Percentiles rank a stretch among this genome's conserved stretches.
These are phyloP conservation scores for Paecilomyces variotii DNA, from an alignment of 2,329 filamentous ascomycete genomes.

Conservation along the genomic window DNA sequence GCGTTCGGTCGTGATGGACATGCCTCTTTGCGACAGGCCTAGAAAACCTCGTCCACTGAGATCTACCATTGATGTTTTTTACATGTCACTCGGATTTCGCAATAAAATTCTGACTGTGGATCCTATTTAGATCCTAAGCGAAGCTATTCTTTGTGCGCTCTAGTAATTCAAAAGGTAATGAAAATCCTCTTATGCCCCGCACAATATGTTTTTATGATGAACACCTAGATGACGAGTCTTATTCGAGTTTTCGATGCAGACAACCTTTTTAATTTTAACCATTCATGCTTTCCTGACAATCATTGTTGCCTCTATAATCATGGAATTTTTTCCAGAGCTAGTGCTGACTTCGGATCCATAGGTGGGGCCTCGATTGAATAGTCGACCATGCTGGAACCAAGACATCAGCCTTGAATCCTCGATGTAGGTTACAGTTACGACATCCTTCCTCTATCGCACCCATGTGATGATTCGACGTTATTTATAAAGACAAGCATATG, in stretches of 20 bases:
- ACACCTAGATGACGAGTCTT: slow-evolving; percentile 58
- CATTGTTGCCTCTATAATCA: slow-evolving; percentile 6
- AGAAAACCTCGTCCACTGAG: slow-evolving; percentile 99
- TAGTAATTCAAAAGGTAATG: slow-evolving; percentile 1
- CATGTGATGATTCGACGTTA: slow-evolving; percentile 74
- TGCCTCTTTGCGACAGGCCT: slow-evolving; percentile 93
- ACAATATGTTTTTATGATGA: slow-evolving; percentile 34
- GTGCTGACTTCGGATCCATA: slow-evolving; percentile 11
- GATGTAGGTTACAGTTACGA: slow-evolving; percentile 3
- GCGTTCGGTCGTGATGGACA: slow-evolving; percentile 66
- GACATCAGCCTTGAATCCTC: not conserved
- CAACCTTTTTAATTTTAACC: slow-evolving; percentile 44
- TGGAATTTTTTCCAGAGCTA: slow-evolving; percentile 1
- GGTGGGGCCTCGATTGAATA: not conserved
- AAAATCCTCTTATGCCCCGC: slow-evolving; percentile 7
- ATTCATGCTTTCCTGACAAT: slow-evolving; percentile 53
- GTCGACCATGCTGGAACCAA: not conserved
- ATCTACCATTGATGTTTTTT: slow-evolving; percentile 9
- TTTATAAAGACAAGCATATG: slow-evolving; percentile 92
- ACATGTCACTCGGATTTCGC: not conserved
- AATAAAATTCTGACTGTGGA: not conserved
- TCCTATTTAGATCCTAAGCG: not conserved
- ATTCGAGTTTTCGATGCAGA: slow-evolving; percentile 56
- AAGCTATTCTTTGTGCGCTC: not conserved
- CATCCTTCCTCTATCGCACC: slow-evolving; percentile 11